Conservation (phyloP, 2,329 filamentous ascomycete genomes). For the Paraphaeosphaeria sporulosa region DNA sequence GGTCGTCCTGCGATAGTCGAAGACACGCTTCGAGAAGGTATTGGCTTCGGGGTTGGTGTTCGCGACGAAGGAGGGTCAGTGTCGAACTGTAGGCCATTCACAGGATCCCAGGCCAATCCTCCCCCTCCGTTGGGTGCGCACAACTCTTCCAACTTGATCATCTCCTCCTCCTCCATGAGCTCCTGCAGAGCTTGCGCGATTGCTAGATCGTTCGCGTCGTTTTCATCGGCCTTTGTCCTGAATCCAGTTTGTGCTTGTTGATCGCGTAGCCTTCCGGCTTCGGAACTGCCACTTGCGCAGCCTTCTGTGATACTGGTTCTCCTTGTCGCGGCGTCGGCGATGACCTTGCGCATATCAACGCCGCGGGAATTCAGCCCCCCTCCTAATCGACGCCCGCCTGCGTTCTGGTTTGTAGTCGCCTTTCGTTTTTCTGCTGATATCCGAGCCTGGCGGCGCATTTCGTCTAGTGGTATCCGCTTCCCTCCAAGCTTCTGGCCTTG, state of each 20-base stretch:
- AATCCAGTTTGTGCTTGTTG: constrained; percentile 76
- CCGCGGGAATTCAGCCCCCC: constrained; percentile 65
- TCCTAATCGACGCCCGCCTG: constrained; percentile 77
- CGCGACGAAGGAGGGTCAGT: constrained; percentile 51
- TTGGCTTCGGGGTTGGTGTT: constrained; percentile 23
- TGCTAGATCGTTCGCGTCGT: constrained; percentile 85
- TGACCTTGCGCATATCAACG: constrained; percentile 74
- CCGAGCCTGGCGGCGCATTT: constrained; percentile 77
- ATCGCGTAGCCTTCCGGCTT: constrained; percentile 70
- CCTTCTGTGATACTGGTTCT: constrained; percentile 73
- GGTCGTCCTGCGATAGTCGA: constrained; percentile 37
- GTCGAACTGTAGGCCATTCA: constrained; percentile 47
- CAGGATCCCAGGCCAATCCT: constrained; percentile 46
- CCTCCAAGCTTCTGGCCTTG: constrained; percentile 75
- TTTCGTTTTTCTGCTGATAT: constrained; percentile 76
- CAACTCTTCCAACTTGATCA: constrained; percentile 58
- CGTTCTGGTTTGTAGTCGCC: constrained; percentile 66
- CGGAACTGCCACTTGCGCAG: constrained; percentile 76
- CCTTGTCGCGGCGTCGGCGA: constrained; percentile 72
- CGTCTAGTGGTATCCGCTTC: constrained; percentile 65
- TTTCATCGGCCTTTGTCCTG: constrained; percentile 83
- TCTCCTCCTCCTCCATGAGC: constrained; percentile 80
- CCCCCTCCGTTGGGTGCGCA: constrained; percentile 48
- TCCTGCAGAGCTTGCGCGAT: constrained; percentile 88
- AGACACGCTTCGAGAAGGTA: constrained; percentile 20